Evolutionary conservation across 2,329 filamentous ascomycete genomes (phyloP).

Genomic region (Balansia obtecta): DNA sequence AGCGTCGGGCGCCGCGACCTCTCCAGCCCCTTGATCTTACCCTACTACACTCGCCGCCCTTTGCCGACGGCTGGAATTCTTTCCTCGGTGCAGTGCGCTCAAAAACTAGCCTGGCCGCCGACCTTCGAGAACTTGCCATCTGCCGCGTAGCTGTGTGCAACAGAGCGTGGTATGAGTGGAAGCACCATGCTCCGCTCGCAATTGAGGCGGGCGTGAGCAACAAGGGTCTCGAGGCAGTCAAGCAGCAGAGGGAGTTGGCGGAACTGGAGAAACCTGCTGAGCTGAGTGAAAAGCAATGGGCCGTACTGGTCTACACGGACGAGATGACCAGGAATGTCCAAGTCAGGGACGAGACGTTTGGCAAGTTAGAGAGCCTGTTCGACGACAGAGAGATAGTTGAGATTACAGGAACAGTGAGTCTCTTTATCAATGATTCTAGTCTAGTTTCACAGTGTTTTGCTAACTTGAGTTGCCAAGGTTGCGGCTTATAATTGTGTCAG

Average conservation of each 20-base stretch:
- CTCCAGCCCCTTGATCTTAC: slow-evolving; percentile 66
- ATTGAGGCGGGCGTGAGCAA: slow-evolving; percentile 43
- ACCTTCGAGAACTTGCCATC: slow-evolving; percentile 66
- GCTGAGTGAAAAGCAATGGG: slow-evolving; percentile 50
- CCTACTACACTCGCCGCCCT: slow-evolving; percentile 59
- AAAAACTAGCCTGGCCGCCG: slow-evolving; percentile 34
- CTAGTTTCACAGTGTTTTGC: background rate
- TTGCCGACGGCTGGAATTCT: slow-evolving; percentile 66
- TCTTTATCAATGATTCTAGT: too few relatives aligned
- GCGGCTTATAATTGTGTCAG: slow-evolving; percentile 79
- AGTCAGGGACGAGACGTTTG: slow-evolving; percentile 59
- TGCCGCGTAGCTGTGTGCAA: slow-evolving; percentile 72
- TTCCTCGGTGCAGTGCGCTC: slow-evolving; percentile 54
- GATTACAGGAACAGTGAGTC: slow-evolving; percentile 58
- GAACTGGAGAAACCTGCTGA: slow-evolving; percentile 16
- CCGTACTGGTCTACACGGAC: slow-evolving; percentile 62
- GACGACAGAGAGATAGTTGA: slow-evolving; percentile 65
- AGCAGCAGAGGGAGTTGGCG: slow-evolving; percentile 16
- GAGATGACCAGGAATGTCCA: slow-evolving; percentile 69
- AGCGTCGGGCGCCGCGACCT: slow-evolving; percentile 54
- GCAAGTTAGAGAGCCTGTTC: slow-evolving; percentile 46
- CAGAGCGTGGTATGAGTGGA: slow-evolving; percentile 77
- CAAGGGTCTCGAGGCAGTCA: slow-evolving; percentile 34
- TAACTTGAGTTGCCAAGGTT: slow-evolving; percentile 22
- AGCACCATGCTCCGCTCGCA: slow-evolving; percentile 59